A percentile compares a stretch with the other conserved stretches of the same genome.
Evolutionary conservation across 1,284 basidiomycete species (phyloP).

Genomic region (Cutaneotrichosporon daszewskae): DNA sequence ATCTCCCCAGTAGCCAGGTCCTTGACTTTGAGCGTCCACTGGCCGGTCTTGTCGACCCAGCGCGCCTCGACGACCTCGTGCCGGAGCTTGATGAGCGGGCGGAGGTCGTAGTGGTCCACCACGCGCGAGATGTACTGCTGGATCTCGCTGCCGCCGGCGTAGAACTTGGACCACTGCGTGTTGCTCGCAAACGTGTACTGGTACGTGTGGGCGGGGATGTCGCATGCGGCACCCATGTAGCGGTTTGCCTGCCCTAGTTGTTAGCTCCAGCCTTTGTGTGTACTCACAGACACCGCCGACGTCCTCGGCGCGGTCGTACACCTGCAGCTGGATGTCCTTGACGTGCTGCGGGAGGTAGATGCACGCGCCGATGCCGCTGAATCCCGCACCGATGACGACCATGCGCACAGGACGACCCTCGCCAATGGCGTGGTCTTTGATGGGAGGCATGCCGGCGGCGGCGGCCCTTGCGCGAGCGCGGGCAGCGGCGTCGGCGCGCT

Average conservation of each 20-base stretch:
- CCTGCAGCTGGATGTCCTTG: constrained; percentile 4
- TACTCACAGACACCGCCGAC: constrained; percentile 16
- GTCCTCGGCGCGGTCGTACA: constrained; percentile 12
- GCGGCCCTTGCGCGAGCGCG: not conserved
- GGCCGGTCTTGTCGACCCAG: constrained; percentile 20
- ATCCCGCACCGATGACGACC: constrained; percentile 9
- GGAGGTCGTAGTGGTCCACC: constrained; percentile 19
- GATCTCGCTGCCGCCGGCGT: constrained; percentile 31
- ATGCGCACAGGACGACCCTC: constrained; percentile 4
- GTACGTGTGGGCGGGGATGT: constrained; percentile 33
- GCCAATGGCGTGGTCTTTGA: constrained; percentile 7
- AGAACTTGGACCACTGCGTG: constrained; percentile 24
- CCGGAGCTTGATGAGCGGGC: constrained; percentile 23
- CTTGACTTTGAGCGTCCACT: constrained; percentile 25
- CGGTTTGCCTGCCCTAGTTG: constrained; percentile 23
- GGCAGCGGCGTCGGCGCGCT: not conserved
- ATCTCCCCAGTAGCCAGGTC: constrained; percentile 2
- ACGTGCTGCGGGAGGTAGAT: constrained; percentile 11
- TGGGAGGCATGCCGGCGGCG: not conserved
- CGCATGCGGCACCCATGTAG: constrained; percentile 26
- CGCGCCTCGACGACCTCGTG: constrained; percentile 24
- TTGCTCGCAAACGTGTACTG: constrained; percentile 21
- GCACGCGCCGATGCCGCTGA: constrained; percentile 11
- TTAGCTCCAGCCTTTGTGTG: not conserved
- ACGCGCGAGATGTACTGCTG: constrained; percentile 22